These are phyloP conservation scores for Boletus pseudo-olivaceus DNA, from an alignment of 768 basidiomycete species.

Conservation along the genomic window DNA sequence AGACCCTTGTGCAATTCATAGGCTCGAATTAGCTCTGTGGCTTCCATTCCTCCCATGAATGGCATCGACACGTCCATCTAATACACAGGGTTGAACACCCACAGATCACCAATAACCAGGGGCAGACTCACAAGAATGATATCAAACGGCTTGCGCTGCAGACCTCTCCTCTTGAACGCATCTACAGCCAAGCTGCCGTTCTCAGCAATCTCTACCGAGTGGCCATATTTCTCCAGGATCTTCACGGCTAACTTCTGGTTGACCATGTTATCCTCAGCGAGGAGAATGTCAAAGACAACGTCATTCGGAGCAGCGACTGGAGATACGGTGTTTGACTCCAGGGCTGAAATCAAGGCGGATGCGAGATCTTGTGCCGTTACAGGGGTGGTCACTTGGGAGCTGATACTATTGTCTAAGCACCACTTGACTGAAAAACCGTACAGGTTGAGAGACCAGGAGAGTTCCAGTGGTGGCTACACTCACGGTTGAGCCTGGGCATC, in stretches of 20 bases:
- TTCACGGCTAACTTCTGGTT: constrained; percentile 96
- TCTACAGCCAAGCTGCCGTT: constrained; percentile 94
- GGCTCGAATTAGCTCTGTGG: constrained; percentile 85
- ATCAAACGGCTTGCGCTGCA: constrained; percentile 75
- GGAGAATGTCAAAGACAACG: constrained; percentile 84
- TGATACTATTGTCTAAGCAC: constrained; percentile 95
- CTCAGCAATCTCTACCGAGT: constrained; percentile 94
- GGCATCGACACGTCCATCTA: constrained; percentile 99
- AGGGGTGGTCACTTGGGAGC: constrained; percentile 90
- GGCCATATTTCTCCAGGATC: constrained; percentile 94
- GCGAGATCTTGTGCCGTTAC: constrained; percentile 85
- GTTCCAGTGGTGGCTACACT: constrained; percentile 26
- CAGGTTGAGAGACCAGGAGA: constrained; percentile 1
- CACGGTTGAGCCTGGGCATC: constrained; percentile 71
- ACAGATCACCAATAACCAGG: background rate
- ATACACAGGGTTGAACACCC: constrained; percentile 1
- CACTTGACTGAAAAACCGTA: constrained; percentile 67
- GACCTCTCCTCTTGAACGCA: constrained; percentile 77
- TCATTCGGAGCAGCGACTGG: constrained; percentile 85
- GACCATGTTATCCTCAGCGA: constrained; percentile 96
- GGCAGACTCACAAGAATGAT: constrained; percentile 74
- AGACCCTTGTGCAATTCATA: constrained; percentile 75
- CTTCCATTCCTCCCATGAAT: constrained; percentile 98
- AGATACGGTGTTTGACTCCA: constrained; percentile 92
- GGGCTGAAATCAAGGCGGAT: constrained; percentile 87